Evolutionary conservation across 208 protist genomes (phyloP), one percentile per base, ranked within the genome.

Genomic region (Wallacemonas sp.): DNA sequence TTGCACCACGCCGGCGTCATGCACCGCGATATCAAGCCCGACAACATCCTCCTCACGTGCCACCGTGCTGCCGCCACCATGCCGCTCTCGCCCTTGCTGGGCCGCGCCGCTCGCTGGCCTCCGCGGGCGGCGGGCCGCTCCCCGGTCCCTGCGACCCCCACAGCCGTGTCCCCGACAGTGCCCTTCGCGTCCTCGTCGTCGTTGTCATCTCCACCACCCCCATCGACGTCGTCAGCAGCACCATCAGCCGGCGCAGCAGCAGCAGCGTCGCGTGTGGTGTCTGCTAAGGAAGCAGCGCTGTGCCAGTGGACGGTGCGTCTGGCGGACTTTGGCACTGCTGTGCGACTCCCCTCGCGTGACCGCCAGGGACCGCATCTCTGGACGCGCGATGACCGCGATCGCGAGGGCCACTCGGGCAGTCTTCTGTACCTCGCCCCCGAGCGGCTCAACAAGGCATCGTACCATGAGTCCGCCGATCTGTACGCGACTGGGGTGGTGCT

Each of bases 21-120:
- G 32, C 94, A 97, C 57, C 87, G 94, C 55, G 94, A 97, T 62
- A 65, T 97, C 28, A 97, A 97, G 59, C 90, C 91, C 0, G 92
- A 83, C 0, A 97, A 97, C 41, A 49, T 96, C 48, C 67, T 97
- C 20, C 66, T 97, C 8, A 87, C 76, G 20, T 71, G 63, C 4
- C 36, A 39, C 36, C 36, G 36, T 12, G 36, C 36, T 12, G 36
- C 36, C n/a, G n/a, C n/a, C n/a, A n/a, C n/a, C n/a, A n/a, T n/a
- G n/a, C n/a, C n/a, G n/a, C n/a, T n/a, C n/a, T n/a, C n/a, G n/a
- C n/a, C n/a, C n/a, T n/a, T n/a, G n/a, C n/a, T n/a, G n/a, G 36
- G 10, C 36, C 10, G 36, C 36, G 36, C 14, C 36, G 10, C 7
- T 14, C 14, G 36, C 36, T 16, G 7, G 36, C 36, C 36, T 41